Evolutionary conservation across 1,139 yeast species (phyloP).

Genomic region (Yamadazyma dushanensis): DNA sequence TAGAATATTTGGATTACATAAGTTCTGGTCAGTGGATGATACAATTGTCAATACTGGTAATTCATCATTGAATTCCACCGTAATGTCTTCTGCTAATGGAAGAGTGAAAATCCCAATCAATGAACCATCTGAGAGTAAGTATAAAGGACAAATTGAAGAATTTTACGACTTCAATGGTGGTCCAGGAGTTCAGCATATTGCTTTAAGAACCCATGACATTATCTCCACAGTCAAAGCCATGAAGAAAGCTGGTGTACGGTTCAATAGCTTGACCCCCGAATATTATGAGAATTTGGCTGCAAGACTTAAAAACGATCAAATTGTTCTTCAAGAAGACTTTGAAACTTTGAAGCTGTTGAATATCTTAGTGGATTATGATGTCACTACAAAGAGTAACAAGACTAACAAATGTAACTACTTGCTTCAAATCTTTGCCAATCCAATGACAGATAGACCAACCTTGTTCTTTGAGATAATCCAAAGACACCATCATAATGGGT

Average conservation of each 20-base stretch:
- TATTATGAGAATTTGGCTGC: constrained; percentile 55
- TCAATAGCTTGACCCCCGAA: constrained; percentile 54
- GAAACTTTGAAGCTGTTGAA: constrained; percentile 43
- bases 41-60: constrained; percentile 64
- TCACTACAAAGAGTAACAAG: constrained; percentile 30
- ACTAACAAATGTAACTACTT: constrained; percentile 55
- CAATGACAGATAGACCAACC: constrained; percentile 77
- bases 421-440: constrained; percentile 76
- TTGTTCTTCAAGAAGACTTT: constrained; percentile 47
- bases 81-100: constrained; percentile 71
- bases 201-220: constrained; percentile 63
- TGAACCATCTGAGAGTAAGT: constrained; percentile 72
- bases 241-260: constrained; percentile 64
- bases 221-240: constrained; percentile 54
- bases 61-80: constrained; percentile 71
- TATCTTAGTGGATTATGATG: constrained; percentile 74
- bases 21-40: constrained; percentile 85
- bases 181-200: constrained; percentile 83
- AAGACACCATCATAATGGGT: constrained; percentile 76
- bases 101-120: constrained; percentile 76
- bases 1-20: constrained; percentile 66
- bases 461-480: constrained; percentile 79
- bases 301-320: constrained; percentile 38
- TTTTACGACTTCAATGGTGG: constrained; percentile 74
- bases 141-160: constrained; percentile 79